Evolutionary conservation across 345 rosid species (phyloP).

Genomic region (Kernera saxatilis): DNA sequence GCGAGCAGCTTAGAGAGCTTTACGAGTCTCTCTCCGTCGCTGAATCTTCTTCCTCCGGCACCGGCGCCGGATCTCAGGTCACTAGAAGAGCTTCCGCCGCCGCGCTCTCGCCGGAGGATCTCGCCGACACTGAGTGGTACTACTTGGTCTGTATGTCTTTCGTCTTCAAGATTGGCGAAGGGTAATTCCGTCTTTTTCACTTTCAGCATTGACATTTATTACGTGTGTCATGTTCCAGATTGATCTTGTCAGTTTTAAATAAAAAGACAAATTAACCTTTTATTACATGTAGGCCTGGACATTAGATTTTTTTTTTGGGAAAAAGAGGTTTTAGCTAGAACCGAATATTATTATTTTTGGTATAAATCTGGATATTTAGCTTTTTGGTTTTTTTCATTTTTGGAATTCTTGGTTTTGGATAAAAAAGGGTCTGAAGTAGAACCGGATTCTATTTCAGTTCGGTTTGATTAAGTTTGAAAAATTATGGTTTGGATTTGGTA

Average conservation of each 20-base stretch:
- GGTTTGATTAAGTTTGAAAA: background rate
- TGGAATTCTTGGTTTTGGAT: too few relatives aligned
- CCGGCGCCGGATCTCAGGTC: constrained; percentile 14
- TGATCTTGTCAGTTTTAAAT: constrained; percentile 9
- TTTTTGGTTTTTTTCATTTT: too few relatives aligned
- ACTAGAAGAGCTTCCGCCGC: constrained; percentile 72
- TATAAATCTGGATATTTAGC: background rate
- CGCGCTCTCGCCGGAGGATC: constrained; percentile 82
- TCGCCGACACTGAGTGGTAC: constrained; percentile 93
- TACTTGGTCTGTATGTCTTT: constrained; percentile 98
- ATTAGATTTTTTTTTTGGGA: background rate
- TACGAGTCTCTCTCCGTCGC: constrained; percentile 57
- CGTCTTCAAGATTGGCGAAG: constrained; percentile 71
- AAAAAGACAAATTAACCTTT: constrained; percentile 1
- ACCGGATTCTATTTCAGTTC: background rate
- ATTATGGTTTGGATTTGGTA: background rate
- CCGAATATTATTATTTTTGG: background rate
- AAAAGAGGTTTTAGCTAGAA: background rate
- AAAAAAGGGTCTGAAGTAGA: background rate
- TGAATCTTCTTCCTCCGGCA: constrained; percentile 37
- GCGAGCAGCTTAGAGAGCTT: constrained; percentile 77
- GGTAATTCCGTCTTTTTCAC: constrained; percentile 42
- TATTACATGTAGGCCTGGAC: constrained; percentile 5
- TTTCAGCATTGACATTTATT: constrained; percentile 16
- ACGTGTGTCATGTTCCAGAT: constrained; percentile 5